A percentile compares a stretch with the other conserved stretches of the same genome.
Conservation (phyloP, 2,329 filamentous ascomycete genomes). For the Hortaea werneckii region DNA sequence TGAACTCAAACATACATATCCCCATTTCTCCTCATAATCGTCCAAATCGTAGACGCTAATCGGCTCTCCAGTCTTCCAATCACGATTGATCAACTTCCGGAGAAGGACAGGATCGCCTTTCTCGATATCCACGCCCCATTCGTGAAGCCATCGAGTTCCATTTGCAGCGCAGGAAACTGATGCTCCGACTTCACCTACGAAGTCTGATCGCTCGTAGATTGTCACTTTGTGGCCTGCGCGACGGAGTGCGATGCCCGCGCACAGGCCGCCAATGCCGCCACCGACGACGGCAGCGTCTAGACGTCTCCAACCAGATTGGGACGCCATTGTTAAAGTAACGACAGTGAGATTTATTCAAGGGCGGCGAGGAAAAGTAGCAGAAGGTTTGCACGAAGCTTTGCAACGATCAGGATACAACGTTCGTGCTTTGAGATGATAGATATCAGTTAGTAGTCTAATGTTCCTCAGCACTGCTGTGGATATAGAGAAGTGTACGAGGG, state of each 20-base stretch:
- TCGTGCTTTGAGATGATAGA: too few species aligned
- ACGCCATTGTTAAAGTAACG: background rate
- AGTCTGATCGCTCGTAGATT: constrained; percentile 55
- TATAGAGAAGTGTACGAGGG: too few species aligned
- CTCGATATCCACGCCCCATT: constrained; percentile 55
- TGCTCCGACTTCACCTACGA: constrained; percentile 57
- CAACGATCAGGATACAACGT: too few species aligned
- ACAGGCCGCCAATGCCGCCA: constrained; percentile 46
- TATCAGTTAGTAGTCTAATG: too few species aligned
- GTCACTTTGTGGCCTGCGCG: constrained; percentile 47
- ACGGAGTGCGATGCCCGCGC: constrained; percentile 41
- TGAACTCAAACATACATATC: constrained; percentile 35
- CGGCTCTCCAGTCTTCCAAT: constrained; percentile 60
- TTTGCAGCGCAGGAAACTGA: constrained; percentile 61
- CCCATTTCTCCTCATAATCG: constrained; percentile 57
- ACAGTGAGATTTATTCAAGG: too few species aligned
- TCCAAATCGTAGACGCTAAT: constrained; percentile 51
- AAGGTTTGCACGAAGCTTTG: too few species aligned
- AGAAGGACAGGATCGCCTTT: constrained; percentile 57
- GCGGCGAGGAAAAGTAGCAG: too few species aligned
- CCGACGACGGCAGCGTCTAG: constrained; percentile 34
- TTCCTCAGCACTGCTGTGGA: too few species aligned
- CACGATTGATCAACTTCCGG: constrained; percentile 56
- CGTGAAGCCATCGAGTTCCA: constrained; percentile 58
- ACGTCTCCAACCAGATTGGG: constrained; percentile 8